Conservation (phyloP, 345 rosid genomes). For the Camelina neglecta region DNA sequence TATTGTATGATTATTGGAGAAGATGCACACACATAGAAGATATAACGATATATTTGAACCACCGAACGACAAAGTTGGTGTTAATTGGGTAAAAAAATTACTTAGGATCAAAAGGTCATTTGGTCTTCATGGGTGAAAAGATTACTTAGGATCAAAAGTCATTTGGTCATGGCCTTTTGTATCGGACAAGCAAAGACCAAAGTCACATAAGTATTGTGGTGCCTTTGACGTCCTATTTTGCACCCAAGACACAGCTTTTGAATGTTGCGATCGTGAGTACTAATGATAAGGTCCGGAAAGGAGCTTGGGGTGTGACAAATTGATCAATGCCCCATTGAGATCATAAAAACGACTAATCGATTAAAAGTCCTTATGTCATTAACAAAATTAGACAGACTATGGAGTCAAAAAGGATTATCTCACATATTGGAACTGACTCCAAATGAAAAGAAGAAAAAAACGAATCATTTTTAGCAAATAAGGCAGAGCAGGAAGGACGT, state of each 20-base stretch:
- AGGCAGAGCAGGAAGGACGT: too few species aligned
- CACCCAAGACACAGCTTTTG: not conserved
- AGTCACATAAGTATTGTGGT: not conserved
- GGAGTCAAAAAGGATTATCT: not conserved
- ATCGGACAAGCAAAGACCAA: too few species aligned
- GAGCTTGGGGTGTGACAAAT: not conserved
- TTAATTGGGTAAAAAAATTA: not conserved
- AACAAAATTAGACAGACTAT: not conserved
- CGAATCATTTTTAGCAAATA: not conserved
- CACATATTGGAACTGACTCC: not conserved
- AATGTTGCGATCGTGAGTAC: not conserved
- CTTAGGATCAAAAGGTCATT: not conserved
- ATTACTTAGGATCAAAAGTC: not conserved
- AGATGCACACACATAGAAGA: not conserved
- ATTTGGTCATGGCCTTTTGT: not conserved
- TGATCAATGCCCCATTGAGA: not conserved
- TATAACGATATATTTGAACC: not conserved
- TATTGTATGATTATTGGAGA: not conserved
- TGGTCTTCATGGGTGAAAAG: not conserved
- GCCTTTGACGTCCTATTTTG: not conserved
- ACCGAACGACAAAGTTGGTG: conserved; percentile 1
- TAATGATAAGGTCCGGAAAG: not conserved
- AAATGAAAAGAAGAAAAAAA: not conserved
- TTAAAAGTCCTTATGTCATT: not conserved
- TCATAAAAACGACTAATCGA: not conserved